Conservation (phyloP, 345 rosid genomes). For the Psidium guajava region DNA sequence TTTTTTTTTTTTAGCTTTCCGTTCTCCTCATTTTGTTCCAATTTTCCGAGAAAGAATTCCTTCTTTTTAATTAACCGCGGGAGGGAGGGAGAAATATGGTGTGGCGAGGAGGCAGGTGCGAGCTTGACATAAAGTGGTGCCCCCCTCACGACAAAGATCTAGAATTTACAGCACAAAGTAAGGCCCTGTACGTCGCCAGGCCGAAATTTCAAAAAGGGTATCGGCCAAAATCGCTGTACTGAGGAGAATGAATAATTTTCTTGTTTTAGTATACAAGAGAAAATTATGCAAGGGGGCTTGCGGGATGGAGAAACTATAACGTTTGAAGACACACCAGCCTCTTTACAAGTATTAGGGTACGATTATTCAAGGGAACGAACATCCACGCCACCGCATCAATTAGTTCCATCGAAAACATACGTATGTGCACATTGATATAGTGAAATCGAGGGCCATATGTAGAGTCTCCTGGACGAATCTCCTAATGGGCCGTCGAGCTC, state of each 20-base stretch:
- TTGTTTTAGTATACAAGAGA: not conserved
- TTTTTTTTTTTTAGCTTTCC: not conserved
- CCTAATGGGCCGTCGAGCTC: fast-evolving
- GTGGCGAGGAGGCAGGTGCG: not conserved
- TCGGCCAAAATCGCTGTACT: not conserved
- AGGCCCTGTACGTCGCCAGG: not conserved
- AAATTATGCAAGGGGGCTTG: not conserved
- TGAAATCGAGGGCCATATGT: not conserved
- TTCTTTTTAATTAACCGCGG: not conserved
- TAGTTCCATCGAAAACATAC: fast-evolving
- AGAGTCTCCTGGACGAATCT: fast-evolving
- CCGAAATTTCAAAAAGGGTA: not conserved
- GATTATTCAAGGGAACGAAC: fast-evolving
- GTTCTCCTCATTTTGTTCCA: not conserved
- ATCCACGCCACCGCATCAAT: fast-evolving
- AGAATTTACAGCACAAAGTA: not conserved
- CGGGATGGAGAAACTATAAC: fast-evolving
- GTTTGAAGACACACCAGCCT: not conserved
- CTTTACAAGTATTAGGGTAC: not conserved
- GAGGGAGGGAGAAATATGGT: not conserved
- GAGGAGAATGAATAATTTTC: not conserved
- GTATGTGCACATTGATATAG: not conserved
- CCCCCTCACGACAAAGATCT: not conserved
- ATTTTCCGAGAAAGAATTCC: not conserved
- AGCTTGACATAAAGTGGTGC: not conserved